These are phyloP conservation scores for Talaromyces sp. DNA, from an alignment of 2,329 filamentous ascomycete species.

Conservation along the genomic window DNA sequence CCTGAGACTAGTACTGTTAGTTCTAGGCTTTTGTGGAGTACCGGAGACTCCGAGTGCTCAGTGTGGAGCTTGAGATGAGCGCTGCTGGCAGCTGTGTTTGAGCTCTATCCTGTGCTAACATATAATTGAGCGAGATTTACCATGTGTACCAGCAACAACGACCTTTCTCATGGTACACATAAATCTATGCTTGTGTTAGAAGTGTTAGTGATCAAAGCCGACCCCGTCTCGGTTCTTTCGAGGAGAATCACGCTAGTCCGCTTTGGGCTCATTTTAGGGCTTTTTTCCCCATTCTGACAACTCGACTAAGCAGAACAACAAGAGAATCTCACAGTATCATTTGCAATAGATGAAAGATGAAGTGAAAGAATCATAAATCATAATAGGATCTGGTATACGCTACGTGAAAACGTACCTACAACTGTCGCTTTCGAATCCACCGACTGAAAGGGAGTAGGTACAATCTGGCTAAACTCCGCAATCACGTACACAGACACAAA, in stretches of 20 bases:
- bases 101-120: neutral
- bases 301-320: neutral
- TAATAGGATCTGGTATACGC: neutral
- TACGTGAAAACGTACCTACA: neutral
- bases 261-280: neutral
- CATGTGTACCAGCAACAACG: neutral
- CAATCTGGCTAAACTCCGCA: neutral
- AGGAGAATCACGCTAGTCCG: neutral
- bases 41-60: too few relatives aligned
- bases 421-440: neutral
- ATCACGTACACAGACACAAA: neutral
- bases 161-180: neutral
- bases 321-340: neutral
- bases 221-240: neutral
- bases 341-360: too few relatives aligned
- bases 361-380: neutral
- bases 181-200: neutral
- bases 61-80: too few relatives aligned
- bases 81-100: neutral
- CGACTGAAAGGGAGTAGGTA: neutral
- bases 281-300: neutral
- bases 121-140: neutral
- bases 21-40: neutral
- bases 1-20: neutral
- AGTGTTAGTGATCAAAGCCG: neutral